Conservation (phyloP, 1,284 basidiomycete species). For the Ganoderma sinense region DNA sequence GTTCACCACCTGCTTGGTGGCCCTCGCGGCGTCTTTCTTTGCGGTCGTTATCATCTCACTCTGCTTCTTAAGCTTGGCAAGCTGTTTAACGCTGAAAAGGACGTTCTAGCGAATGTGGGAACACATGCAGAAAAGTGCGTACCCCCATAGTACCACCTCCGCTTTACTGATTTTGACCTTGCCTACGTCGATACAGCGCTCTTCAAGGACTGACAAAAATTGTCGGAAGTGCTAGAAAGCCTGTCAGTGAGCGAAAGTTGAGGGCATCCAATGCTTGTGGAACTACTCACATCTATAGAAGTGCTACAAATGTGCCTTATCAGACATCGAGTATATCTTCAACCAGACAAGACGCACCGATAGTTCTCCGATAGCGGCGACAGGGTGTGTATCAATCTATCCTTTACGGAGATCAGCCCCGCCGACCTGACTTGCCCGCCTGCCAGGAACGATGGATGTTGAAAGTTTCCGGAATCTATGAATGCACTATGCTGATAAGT, state of each 20-base stretch:
- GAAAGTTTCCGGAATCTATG: conserved; percentile 66
- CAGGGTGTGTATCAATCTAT: conserved; percentile 69
- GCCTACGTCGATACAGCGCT: conserved; percentile 67
- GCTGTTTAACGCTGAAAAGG: conserved; percentile 52
- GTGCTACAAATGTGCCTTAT: conserved; percentile 5
- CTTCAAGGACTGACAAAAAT: conserved; percentile 64
- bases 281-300: conserved; percentile 22
- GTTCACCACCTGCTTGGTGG: conserved; percentile 10
- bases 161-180: conserved; percentile 70
- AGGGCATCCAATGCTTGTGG: background rate
- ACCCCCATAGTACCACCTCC: conserved; percentile 64
- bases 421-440: conserved; percentile 72
- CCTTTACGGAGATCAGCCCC: conserved; percentile 72
- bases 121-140: conserved; percentile 22
- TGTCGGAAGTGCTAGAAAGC: conserved; percentile 64
- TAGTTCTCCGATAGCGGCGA: conserved; percentile 79
- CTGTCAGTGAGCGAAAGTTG: background rate
- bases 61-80: conserved; percentile 52
- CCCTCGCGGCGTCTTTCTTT: conserved; percentile 35
- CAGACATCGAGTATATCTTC: background rate
- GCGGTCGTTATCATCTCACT: conserved; percentile 37
- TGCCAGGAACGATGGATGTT: conserved; percentile 72
- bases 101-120: background rate
- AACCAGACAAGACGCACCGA: conserved; percentile 42
- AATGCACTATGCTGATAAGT: background rate